Base-by-base conservation (phyloP, 2,329 filamentous ascomycete species). In the Stylonectria norvegica region DNA sequence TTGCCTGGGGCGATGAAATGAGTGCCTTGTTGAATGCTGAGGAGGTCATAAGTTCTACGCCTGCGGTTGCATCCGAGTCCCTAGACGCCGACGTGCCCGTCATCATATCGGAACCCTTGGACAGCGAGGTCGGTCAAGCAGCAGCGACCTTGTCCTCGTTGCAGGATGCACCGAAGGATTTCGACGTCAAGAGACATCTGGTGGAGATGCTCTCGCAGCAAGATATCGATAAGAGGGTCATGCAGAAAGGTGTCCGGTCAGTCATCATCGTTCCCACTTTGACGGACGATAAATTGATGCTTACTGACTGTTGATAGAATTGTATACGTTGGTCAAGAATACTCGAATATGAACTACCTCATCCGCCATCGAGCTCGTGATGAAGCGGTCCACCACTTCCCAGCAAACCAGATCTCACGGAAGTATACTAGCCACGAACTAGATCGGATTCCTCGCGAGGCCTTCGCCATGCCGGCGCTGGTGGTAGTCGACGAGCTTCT, bases 361-460 rank as follows among this genome's bases (percentile, higher is more conserved):
- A 30, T 30, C 14, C 27, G 27, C 9, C 27, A 30, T 15, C 27
- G 27, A 6, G 27, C 27, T 30, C 8, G 27, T 10, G 15, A 30
- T 30, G 27, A 30, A 15, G 27, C 27, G 27, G 27, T 30, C 27
- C 14, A 30, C 15, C 27, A 30, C 27, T 30, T 30, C 27, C 27
- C 27, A 9, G 14, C 27, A 15, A 15, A 30, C 15, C 27, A 30
- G 6, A 30, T 30, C 6, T 30, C 27, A 10, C 9, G 27, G 27
- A 9, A 30, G 15, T 30, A 30, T 14, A 30, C 14, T 9, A 30
- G 27, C 15, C 27, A 30, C 14, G 27, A 30, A 15, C 14, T 30
- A 6, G 27, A 30, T 15, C 27, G 27, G 6, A 41, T 43, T 20
- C 40, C 40, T 20, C 35, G 18, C 5, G 40, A 39, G 7, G 35